Conservation (phyloP, 202 grass and related monocot genomes). For the Dendrocalamus latiflorus region DNA sequence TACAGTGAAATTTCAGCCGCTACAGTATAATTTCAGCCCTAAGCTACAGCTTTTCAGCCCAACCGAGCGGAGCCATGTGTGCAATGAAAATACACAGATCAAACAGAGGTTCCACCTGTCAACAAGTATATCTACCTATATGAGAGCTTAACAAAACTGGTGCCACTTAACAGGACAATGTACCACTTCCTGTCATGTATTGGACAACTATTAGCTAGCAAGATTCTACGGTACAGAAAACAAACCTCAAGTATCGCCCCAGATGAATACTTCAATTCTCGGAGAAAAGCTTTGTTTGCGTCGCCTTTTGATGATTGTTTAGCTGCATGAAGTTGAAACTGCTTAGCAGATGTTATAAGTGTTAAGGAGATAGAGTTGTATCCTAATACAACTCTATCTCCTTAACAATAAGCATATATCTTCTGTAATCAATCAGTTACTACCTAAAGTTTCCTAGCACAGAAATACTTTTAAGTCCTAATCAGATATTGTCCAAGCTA, state of each 20-base stretch:
- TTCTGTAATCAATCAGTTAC: neutral
- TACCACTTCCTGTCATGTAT: neutral
- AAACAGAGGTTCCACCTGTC: no score
- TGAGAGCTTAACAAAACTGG: slow-evolving; percentile 21
- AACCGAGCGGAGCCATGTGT: no score
- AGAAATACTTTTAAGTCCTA: neutral
- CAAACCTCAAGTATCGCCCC: slow-evolving; percentile 93
- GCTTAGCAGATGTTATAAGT: slow-evolving; percentile 27
- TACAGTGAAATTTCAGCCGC: no score
- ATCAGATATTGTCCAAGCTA: slow-evolving; percentile 9
- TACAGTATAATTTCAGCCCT: no score
- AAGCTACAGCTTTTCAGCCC: no score
- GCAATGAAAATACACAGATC: no score
- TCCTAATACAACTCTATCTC: no score
- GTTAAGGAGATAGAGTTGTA: no score
- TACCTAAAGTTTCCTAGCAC: slow-evolving; percentile 11
- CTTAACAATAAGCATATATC: slow-evolving; percentile 9
- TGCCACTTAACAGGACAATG: slow-evolving; percentile 6
- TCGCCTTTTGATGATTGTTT: slow-evolving; percentile 81
- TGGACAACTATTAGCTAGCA: slow-evolving; percentile 12
- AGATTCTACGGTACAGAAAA: slow-evolving; percentile 26
- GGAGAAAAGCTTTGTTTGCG: slow-evolving; percentile 79
- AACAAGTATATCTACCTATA: slow-evolving; percentile 3
- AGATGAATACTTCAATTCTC: slow-evolving; percentile 95
- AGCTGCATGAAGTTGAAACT: slow-evolving; percentile 53